These are phyloP conservation scores for Plasmodium chabaudi DNA, from an alignment of 169 alveolate species.

Conservation along the genomic window DNA sequence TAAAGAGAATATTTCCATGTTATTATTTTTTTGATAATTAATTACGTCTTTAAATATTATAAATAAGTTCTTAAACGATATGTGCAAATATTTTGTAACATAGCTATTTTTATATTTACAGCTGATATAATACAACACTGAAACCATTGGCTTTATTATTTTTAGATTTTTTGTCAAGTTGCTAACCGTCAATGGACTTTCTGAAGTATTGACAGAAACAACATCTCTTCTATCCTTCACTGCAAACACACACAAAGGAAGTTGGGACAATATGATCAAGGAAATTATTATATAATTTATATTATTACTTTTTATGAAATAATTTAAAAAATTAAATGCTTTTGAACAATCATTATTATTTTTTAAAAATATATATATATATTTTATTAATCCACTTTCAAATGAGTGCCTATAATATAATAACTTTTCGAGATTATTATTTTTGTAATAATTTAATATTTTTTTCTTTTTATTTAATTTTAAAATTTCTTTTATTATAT, in stretches of 20 bases:
- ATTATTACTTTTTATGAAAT: conserved; percentile 36
- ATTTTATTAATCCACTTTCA: conserved; percentile 64
- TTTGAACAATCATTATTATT: conserved; percentile 19
- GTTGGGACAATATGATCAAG: conserved; percentile 45
- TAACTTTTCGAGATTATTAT: conserved; percentile 41
- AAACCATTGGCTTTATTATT: conserved; percentile 35
- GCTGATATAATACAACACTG: conserved; percentile 21
- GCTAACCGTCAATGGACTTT: too few relatives aligned
- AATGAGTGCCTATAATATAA: conserved; percentile 61
- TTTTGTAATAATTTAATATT: conserved; percentile 20
- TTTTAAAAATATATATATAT: conserved; percentile 53
- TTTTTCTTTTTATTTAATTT: conserved; percentile 42
- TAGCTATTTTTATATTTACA: conserved; percentile 27
- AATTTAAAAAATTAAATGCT: conserved; percentile 24
- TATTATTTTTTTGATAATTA: conserved; percentile 17
- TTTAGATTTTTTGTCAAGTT: conserved; percentile 17
- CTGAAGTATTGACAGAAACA: too few relatives aligned
- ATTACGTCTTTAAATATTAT: conserved; percentile 40
- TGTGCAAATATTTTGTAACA: conserved; percentile 53
- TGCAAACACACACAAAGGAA: conserved; percentile 17
- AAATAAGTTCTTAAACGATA: conserved; percentile 44
- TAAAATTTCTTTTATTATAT: conserved; percentile 50
- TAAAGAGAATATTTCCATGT: conserved; percentile 14
- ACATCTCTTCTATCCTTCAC: too few relatives aligned
- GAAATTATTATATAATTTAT: conserved; percentile 63